Evolutionary conservation across 352 stramenopile species (phyloP).

Genomic region (Phytophthora lateralis): DNA sequence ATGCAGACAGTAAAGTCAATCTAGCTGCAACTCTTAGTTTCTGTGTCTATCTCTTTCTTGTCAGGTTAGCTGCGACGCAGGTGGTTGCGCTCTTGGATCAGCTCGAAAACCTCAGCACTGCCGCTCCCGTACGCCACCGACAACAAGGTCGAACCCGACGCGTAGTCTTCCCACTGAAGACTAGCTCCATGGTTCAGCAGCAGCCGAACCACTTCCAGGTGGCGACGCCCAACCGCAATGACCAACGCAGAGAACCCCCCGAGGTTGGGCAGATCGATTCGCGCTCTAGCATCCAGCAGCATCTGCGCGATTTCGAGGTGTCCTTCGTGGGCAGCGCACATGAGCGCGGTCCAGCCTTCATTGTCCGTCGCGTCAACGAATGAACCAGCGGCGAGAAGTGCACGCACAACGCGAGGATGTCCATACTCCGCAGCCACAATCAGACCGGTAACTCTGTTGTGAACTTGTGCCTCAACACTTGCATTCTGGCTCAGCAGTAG

Average conservation of each 20-base stretch:
- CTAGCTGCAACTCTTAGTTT: constrained; percentile 14
- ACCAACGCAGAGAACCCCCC: constrained; percentile 28
- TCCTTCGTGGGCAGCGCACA: constrained; percentile 32
- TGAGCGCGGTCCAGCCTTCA: constrained; percentile 32
- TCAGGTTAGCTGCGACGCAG: constrained; percentile 8
- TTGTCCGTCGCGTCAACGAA: constrained; percentile 21
- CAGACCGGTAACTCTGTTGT: constrained; percentile 17
- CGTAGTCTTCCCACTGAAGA: constrained; percentile 26
- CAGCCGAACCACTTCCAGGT: constrained; percentile 16
- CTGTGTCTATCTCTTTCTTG: constrained; percentile 5
- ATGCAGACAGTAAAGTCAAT: constrained; percentile 1
- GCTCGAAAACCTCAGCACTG: constrained; percentile 16
- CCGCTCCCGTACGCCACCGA: constrained; percentile 25
- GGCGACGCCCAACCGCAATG: constrained; percentile 23
- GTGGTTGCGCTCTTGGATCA: constrained; percentile 19
- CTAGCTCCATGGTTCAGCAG: constrained; percentile 29
- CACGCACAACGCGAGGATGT: constrained; percentile 10
- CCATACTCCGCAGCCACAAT: constrained; percentile 26
- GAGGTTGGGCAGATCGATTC: constrained; percentile 18
- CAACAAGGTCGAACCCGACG: constrained; percentile 22
- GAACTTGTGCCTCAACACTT: constrained; percentile 12
- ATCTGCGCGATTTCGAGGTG: constrained; percentile 21
- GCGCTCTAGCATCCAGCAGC: constrained; percentile 12
- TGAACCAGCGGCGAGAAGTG: constrained; percentile 23
- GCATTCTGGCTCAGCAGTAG: constrained; percentile 12